phyloP scores from a whole-genome alignment of 331 rosid genomes.

The Prunus yedoensis region DNA sequence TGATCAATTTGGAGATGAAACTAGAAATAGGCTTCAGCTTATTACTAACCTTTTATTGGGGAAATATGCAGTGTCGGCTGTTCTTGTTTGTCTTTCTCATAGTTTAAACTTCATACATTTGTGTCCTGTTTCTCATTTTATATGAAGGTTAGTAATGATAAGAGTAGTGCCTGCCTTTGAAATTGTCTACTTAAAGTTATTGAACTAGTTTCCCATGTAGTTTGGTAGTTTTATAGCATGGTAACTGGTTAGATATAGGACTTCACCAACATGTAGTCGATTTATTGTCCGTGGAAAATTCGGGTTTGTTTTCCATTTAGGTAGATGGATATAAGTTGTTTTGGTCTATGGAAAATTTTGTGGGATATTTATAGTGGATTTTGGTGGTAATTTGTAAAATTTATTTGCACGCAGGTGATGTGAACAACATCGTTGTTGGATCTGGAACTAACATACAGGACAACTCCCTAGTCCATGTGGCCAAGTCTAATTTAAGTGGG shows the following conservation, averaged over 20 bases:
- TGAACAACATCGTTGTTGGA: conserved; percentile 74
- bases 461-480: conserved; percentile 84
- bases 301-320: not conserved
- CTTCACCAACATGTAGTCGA: not conserved
- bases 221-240: too few relatives aligned
- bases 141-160: not conserved
- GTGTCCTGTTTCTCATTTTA: not conserved
- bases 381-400: conserved; percentile 2
- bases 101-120: not conserved
- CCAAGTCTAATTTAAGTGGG: conserved; percentile 76
- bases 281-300: not conserved
- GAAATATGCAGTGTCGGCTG: not conserved
- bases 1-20: not conserved
- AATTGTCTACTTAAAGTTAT: not conserved
- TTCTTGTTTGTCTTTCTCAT: not conserved
- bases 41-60: not conserved
- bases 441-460: conserved; percentile 87
- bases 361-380: not conserved
- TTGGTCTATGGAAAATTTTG: not conserved
- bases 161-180: too few relatives aligned
- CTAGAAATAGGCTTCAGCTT: not conserved
- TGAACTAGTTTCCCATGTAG: not conserved
- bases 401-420: conserved; percentile 58
- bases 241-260: too few relatives aligned
- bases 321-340: not conserved